These are phyloP conservation scores for Viola odorata DNA, from an alignment of 345 rosid species.

Conservation along the genomic window DNA sequence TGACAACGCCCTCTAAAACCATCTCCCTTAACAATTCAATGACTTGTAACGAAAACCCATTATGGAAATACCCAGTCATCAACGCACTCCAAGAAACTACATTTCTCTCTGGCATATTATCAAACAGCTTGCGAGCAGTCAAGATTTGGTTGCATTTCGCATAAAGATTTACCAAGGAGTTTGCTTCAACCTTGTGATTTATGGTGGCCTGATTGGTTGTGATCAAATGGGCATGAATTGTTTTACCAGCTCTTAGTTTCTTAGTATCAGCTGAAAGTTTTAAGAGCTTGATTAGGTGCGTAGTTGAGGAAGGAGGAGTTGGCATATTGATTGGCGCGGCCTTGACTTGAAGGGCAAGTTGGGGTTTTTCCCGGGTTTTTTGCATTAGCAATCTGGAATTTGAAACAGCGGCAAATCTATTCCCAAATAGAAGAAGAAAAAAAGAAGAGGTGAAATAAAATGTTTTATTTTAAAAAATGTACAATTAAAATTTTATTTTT, in stretches of 20 bases:
- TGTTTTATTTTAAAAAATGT: no score
- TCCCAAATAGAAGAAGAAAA: no score
- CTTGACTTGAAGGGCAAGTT: background rate
- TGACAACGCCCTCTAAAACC: conserved; percentile 27
- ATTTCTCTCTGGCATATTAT: conserved; percentile 45
- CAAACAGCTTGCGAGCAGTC: conserved; percentile 58
- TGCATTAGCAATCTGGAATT: background rate
- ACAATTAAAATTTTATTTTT: no score
- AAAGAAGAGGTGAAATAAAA: no score
- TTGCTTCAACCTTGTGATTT: conserved; percentile 17
- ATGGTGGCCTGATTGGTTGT: conserved; percentile 17
- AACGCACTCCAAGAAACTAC: conserved; percentile 68
- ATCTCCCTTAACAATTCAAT: conserved; percentile 48
- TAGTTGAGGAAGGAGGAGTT: conserved; percentile 13
- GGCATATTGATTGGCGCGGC: conserved; percentile 4
- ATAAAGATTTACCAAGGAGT: conserved; percentile 51
- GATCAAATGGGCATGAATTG: conserved; percentile 56
- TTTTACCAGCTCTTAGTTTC: conserved; percentile 37
- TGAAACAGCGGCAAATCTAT: no score
- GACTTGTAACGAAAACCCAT: conserved; percentile 42
- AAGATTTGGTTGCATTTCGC: conserved; percentile 40
- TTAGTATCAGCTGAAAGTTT: conserved; percentile 46
- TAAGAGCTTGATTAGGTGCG: conserved; percentile 31
- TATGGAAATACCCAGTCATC: conserved; percentile 65
- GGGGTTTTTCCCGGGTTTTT: background rate